Conservation (phyloP, 2,329 filamentous ascomycete species). For the Cercospora sesami region DNA sequence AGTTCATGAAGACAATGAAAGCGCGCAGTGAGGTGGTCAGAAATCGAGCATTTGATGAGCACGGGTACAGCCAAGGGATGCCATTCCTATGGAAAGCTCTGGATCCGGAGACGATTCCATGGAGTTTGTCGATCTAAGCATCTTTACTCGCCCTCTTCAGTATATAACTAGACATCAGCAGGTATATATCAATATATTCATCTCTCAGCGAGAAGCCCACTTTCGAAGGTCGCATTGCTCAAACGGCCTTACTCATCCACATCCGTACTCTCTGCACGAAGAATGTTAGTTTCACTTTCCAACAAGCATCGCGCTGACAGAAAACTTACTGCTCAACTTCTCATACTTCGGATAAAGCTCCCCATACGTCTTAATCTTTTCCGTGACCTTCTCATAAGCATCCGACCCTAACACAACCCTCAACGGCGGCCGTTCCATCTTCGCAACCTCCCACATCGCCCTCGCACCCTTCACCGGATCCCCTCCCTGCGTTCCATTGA, state of each 20-base stretch:
- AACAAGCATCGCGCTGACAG: background rate
- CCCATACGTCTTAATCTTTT: slow-evolving; percentile 53
- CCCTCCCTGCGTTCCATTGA: slow-evolving; percentile 50
- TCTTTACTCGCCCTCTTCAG: background rate
- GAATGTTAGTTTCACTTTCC: background rate
- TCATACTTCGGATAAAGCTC: slow-evolving; percentile 55
- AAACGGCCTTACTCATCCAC: background rate
- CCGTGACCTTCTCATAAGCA: slow-evolving; percentile 51
- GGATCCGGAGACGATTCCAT: slow-evolving; percentile 33
- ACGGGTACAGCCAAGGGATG: slow-evolving; percentile 51
- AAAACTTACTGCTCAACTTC: slow-evolving; percentile 19
- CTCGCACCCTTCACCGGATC: slow-evolving; percentile 52
- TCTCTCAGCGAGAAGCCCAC: background rate
- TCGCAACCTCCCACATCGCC: slow-evolving; percentile 57
- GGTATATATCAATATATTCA: background rate
- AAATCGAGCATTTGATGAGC: slow-evolving; percentile 44
- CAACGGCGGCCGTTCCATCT: slow-evolving; percentile 55
- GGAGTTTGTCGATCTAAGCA: slow-evolving; percentile 25
- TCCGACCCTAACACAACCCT: slow-evolving; percentile 57
- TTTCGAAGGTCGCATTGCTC: background rate
- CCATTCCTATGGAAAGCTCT: slow-evolving; percentile 48
- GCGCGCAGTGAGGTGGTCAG: slow-evolving; percentile 43
- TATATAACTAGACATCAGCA: background rate
- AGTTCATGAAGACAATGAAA: slow-evolving; percentile 44
- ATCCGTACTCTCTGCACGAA: slow-evolving; percentile 5